Evolutionary conservation across 306 rosid species (phyloP).

Genomic region (Datisca glomerata): DNA sequence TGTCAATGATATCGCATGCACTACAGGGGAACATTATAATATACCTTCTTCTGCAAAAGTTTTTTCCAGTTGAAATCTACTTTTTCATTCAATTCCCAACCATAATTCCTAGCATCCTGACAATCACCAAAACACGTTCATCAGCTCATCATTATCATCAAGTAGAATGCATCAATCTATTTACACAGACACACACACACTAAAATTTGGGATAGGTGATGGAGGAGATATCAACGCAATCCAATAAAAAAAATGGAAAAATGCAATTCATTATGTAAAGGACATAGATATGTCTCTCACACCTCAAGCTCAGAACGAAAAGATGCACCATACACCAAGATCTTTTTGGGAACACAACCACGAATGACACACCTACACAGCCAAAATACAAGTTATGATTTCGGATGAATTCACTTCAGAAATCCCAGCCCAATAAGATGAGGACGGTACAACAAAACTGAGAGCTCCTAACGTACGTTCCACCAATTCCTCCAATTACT

Average conservation of each 20-base stretch:
- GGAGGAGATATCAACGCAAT: too few relatives aligned
- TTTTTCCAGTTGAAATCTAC: conserved; percentile 91
- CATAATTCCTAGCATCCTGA: conserved; percentile 83
- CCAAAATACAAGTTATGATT: conserved; percentile 15
- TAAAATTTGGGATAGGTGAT: too few relatives aligned
- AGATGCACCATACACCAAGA: conserved; percentile 87
- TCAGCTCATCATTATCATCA: too few relatives aligned
- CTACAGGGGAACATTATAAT: conserved; percentile 3
- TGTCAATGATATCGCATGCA: conserved; percentile 2
- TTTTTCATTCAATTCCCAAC: conserved; percentile 84
- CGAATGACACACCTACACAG: conserved; percentile 84
- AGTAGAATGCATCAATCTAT: too few relatives aligned
- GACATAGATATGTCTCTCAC: conserved; percentile 5
- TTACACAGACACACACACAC: too few relatives aligned
- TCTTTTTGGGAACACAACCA: conserved; percentile 99
- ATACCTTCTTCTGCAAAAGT: conserved; percentile 84
- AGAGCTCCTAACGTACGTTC: conserved; percentile 59
- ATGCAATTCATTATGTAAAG: too few relatives aligned
- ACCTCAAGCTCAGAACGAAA: conserved; percentile 86
- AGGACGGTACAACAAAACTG: neutral
- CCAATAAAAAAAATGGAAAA: too few relatives aligned
- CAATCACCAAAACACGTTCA: conserved; percentile 12
- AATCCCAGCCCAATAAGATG: neutral
- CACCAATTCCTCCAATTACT: conserved; percentile 85
- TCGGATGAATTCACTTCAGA: conserved; percentile 7